Evolutionary conservation across 148 eudicot genomes (phyloP).

Genomic region (Camellia granthamiana): DNA sequence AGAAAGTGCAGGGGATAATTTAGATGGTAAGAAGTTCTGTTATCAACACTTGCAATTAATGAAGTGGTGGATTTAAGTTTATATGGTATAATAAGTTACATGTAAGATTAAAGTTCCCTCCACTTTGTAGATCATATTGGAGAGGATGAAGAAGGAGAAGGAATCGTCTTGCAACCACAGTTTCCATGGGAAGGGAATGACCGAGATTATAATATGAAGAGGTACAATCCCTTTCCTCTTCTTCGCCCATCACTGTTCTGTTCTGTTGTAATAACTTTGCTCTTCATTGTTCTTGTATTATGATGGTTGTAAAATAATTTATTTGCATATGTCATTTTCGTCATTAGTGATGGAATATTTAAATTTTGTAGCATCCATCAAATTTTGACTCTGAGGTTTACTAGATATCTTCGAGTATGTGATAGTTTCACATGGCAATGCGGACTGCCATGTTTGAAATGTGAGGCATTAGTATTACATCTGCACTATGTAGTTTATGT

Average conservation of each 20-base stretch:
- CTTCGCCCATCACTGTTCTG: not conserved
- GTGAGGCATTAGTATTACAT: not conserved
- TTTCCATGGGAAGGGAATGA: constrained; percentile 75
- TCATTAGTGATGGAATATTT: not conserved
- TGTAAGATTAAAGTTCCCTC: not conserved
- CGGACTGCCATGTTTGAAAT: no score
- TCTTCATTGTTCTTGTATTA: not conserved
- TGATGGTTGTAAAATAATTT: no score
- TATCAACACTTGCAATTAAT: not conserved
- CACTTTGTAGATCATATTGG: constrained; percentile 34
- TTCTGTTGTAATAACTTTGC: not conserved
- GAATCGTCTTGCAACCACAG: constrained; percentile 41
- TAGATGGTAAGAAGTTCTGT: constrained; percentile 41
- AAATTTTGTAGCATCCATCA: not conserved
- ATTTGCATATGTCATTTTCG: not conserved
- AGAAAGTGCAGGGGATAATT: constrained; percentile 45
- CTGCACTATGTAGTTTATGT: not conserved
- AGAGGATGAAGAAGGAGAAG: constrained; percentile 70
- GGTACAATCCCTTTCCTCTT: constrained; percentile 21
- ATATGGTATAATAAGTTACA: not conserved
- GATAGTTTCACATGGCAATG: not conserved
- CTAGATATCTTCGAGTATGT: not conserved
- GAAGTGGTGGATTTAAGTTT: not conserved
- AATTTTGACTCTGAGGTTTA: not conserved
- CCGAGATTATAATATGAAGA: constrained; percentile 74